phyloP scores from a whole-genome alignment of 441 rosid species.

The Mallotus repandus region DNA sequence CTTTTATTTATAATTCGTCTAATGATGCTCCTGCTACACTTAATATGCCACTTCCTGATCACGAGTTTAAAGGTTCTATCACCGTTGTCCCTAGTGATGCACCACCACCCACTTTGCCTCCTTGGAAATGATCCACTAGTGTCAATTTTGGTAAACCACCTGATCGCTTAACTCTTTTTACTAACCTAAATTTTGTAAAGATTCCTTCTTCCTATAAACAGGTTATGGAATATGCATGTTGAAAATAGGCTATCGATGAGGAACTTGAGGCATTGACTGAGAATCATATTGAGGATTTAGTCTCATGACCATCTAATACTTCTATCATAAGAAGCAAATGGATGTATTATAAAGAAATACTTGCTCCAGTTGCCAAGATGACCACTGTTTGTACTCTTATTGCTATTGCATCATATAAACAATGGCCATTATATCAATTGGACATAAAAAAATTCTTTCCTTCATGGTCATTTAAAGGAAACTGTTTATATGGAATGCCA shows the following conservation, averaged over 20 bases:
- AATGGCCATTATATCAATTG: background rate
- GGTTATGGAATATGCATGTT: background rate
- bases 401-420: background rate
- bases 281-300: background rate
- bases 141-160: background rate
- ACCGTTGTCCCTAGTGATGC: background rate
- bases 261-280: background rate
- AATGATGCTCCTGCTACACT: too few relatives aligned
- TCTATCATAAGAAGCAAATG: background rate
- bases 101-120: background rate
- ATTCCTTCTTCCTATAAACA: background rate
- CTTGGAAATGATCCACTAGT: background rate
- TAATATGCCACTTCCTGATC: background rate
- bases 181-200: background rate
- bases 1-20: background rate
- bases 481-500: background rate
- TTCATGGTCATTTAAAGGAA: background rate
- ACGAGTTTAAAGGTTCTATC: background rate
- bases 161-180: too few relatives aligned
- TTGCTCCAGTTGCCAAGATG: background rate
- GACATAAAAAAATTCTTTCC: background rate
- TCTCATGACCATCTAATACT: background rate
- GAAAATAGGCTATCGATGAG: background rate
- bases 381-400: background rate
- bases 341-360: background rate